phyloP scores from a whole-genome alignment of 2,329 filamentous ascomycete genomes.

The Clonostachys rhizophaga region DNA sequence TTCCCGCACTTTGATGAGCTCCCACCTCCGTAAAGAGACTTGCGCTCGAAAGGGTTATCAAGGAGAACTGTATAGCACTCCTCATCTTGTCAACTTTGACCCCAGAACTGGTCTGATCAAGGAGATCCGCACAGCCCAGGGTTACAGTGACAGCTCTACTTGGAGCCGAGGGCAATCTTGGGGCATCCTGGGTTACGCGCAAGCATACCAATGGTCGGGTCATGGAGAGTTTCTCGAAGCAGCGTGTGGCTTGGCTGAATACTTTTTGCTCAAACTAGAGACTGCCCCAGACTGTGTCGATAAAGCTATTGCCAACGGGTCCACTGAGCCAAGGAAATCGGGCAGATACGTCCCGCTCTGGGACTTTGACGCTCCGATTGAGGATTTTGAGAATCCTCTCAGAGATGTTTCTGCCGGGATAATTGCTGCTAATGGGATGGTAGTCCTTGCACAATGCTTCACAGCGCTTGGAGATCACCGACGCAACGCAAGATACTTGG shows the following conservation, averaged over 20 bases:
- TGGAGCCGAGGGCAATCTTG: conserved; percentile 49
- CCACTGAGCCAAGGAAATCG: too few relatives aligned
- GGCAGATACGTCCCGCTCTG: conserved; percentile 20
- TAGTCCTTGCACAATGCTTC: conserved; percentile 28
- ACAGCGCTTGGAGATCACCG: conserved; percentile 3
- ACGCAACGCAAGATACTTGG: conserved; percentile 13
- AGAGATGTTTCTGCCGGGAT: conserved; percentile 29
- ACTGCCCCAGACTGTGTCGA: conserved; percentile 18
- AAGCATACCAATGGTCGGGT: conserved; percentile 42
- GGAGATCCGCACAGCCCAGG: conserved; percentile 41
- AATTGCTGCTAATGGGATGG: conserved; percentile 34
- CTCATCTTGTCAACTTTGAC: conserved; percentile 44
- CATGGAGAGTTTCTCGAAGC: conserved; percentile 35
- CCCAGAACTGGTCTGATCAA: conserved; percentile 34
- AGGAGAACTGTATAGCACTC: conserved; percentile 23
- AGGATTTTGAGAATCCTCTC: conserved; percentile 15
- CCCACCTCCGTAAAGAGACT: conserved; percentile 31
- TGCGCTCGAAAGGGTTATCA: conserved; percentile 3
- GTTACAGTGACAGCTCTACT: conserved; percentile 36
- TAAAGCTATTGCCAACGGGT: neutral
- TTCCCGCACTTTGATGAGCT: conserved; percentile 29
- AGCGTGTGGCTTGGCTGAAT: conserved; percentile 39
- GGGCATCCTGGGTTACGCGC: conserved; percentile 43
- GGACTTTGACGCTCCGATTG: conserved; percentile 43
- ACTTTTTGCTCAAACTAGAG: conserved; percentile 36